These are phyloP conservation scores for Polytolypa hystricis DNA, from an alignment of 2,329 filamentous ascomycete species.

Conservation along the genomic window DNA sequence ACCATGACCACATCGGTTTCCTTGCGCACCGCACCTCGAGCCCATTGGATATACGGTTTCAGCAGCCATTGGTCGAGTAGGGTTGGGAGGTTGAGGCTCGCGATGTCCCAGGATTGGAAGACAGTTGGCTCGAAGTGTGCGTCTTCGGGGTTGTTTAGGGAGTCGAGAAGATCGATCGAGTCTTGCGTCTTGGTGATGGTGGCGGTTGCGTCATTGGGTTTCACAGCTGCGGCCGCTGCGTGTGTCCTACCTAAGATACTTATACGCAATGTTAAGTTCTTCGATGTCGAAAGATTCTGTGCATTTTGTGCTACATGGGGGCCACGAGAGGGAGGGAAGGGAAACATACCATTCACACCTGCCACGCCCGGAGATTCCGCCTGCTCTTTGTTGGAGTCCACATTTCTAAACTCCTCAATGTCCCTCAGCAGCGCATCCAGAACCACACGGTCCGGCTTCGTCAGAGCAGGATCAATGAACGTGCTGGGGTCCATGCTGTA, in stretches of 20 bases:
- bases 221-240: background rate
- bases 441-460: background rate
- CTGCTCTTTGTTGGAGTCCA: background rate
- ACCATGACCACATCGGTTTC: conserved; percentile 68
- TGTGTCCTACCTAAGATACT: background rate
- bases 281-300: background rate
- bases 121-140: conserved; percentile 45
- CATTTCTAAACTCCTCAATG: background rate
- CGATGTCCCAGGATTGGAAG: conserved; percentile 42
- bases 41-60: conserved; percentile 48
- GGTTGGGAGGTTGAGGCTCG: conserved; percentile 28
- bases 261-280: background rate
- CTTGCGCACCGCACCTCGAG: conserved; percentile 47
- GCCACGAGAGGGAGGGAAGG: no score
- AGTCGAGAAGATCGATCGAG: conserved; percentile 8
- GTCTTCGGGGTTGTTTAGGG: conserved; percentile 39
- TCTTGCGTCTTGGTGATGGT: background rate
- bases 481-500: background rate
- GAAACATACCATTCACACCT: no score
- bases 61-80: conserved; percentile 42
- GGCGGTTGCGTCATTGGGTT: background rate
- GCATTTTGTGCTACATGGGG: background rate
- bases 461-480: background rate
- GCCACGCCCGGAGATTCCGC: background rate
- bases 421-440: background rate